Evolutionary conservation across 108 stramenopile species (phyloP), one percentile per base, ranked within the genome.

Genomic region (Craspedostauros australis): DNA sequence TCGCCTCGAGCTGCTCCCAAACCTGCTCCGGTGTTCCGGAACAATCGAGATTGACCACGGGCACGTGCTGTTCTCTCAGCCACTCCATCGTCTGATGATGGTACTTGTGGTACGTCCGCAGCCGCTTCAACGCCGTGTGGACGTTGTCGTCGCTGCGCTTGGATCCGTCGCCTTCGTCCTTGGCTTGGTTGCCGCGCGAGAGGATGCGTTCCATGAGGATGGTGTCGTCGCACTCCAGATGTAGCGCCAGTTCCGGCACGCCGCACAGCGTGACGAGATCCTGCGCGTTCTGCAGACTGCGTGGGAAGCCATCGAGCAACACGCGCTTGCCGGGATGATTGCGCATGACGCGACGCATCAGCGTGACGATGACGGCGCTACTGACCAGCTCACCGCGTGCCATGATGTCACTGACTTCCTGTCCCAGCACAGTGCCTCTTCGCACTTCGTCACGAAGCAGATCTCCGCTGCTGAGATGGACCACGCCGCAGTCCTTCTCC

Each of bases 381-480:
- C 64, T 67, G 1, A 96, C 92, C 33, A 96, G 64, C 24, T 80
- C 80, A 12, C 95, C 95, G 2, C 75, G 70, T 22, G 76, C 74
- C 95, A 97, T 98, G 46, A 85, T 90, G 7, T 72, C 79, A 31
- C 76, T 72, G 11, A 96, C 94, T 54, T 94, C 67, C 45, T 54
- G 54, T 11, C 98, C 96, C 50, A 97, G 56, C 0, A 46, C 62
- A 4, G 95, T 95, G 12, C 70, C 81, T 21, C 73, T 64, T 46
- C 65, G 57, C 0, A 97, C 96, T 60, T 96, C 96, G 20, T 77
- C 81, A 51, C 98, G 76, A 26, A 98, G 60, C 64, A 98, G 77
- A 55, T 97, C 94, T 25, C 98, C 98, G 34, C 84, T 85, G 4
- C 77, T 80, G 34, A 98, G 70, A 69, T 98, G 98, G 1, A 94